Evolutionary conservation across 495 filamentous ascomycete genomes (phyloP), one percentile per base, ranked within the genome.

Genomic region (Lophium mytilinum): DNA sequence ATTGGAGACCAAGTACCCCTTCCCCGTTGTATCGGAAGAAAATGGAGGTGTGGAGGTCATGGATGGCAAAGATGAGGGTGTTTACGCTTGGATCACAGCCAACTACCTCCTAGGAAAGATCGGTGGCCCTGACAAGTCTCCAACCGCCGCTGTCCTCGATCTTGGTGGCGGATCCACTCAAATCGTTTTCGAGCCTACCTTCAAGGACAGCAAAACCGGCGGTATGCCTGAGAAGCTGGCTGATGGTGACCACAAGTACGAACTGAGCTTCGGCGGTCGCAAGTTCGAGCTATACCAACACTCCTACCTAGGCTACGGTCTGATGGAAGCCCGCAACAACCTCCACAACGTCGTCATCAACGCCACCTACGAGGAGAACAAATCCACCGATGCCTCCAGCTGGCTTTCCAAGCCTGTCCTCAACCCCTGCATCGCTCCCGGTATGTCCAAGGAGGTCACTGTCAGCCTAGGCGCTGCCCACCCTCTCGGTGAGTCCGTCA

Each of bases 41-140:
- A 85, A 89, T 63, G 83, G 86, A 56, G 93, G 93, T 53, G 88
- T 98, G 12, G 80, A 88, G 60, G 91, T 97, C 60, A 97, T 98
- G 92, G 90, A 94, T 65, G 93, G 93, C 62, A 87, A 84, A 14
- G 85, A 96, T 60, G 93, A 98, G 72, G 85, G 94, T 70, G 93
- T 98, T n/a, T 98, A 95, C 64, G 94, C 93, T 52, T 98, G 93
- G 93, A 95, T 98, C 71, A 98, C 93, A 3, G 90, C 88, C 56
- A 98, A 98, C 74, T 98, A 97, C 74, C 84, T 98, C 40, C 83
- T 97, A 17, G 92, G 91, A 52, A 98, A 96, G 76, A 97, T 97
- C 66, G 94, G 93, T 63, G 88, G 87, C 19, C 87, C 89, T 6
- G 90, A 95, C 63, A 82, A 94, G 64, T 88, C 80, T 53, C 86